A percentile compares a stretch with the other conserved stretches of the same genome.
phyloP scores from a whole-genome alignment of 1,284 basidiomycete genomes.

The Phellopilus nigrolimitatus region DNA sequence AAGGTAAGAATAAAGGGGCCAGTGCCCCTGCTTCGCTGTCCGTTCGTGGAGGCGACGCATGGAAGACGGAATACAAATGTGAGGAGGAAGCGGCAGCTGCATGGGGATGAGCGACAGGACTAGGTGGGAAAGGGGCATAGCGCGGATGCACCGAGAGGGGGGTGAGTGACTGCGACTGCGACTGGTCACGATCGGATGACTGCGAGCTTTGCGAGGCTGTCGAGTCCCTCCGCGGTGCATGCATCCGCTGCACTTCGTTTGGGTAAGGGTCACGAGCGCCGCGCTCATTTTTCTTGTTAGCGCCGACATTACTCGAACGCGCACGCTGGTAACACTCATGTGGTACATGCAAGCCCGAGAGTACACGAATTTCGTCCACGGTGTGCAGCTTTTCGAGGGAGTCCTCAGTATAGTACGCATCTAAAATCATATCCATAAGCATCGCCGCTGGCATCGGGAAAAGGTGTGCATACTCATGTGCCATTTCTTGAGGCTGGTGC shows the following conservation, averaged over 20 bases:
- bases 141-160: conserved; percentile 10
- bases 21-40: not conserved
- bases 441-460: not conserved
- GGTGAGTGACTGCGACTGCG: not conserved
- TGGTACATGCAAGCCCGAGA: conserved; percentile 52
- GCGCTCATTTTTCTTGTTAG: conserved; percentile 14
- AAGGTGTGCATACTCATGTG: conserved; percentile 18
- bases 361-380: conserved; percentile 51
- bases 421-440: conserved; percentile 30
- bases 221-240: conserved; percentile 19
- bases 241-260: conserved; percentile 6
- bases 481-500: conserved; percentile 20
- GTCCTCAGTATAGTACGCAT: conserved; percentile 68
- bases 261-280: conserved; percentile 5
- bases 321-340: conserved; percentile 59
- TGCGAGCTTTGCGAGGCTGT: conserved; percentile 16
- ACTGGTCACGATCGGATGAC: conserved; percentile 15
- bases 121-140: conserved; percentile 16
- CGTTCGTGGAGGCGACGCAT: not conserved
- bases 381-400: conserved; percentile 51
- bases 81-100: conserved; percentile 1
- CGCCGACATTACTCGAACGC: conserved; percentile 31
- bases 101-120: conserved; percentile 5
- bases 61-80: conserved; percentile 1
- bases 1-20: conserved; percentile 3